phyloP scores from a whole-genome alignment of 345 rosid species.

The Pugionium dolabratum region DNA sequence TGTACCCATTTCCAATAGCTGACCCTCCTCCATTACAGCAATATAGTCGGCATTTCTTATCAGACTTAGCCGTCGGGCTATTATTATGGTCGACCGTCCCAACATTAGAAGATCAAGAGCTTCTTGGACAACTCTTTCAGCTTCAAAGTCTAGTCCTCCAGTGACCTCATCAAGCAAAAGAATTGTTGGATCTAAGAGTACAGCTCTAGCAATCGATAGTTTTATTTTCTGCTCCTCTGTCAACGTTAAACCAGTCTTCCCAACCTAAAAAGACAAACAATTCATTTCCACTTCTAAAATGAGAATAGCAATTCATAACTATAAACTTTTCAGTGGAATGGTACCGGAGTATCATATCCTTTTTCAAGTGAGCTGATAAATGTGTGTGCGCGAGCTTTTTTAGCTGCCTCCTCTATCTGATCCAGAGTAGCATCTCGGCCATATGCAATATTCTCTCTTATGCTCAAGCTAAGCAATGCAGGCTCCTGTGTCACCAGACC shows the following conservation, averaged over 20 bases:
- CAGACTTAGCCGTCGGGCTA: conserved; percentile 90
- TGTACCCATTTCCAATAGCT: conserved; percentile 96
- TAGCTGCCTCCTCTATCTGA: conserved; percentile 95
- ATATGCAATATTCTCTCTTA: conserved; percentile 86
- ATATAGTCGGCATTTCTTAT: conserved; percentile 94
- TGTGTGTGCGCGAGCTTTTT: conserved; percentile 90
- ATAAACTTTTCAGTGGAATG: background rate
- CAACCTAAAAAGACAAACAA: conserved; percentile 55
- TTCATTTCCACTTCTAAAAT: conserved; percentile 15
- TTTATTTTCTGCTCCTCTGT: conserved; percentile 91
- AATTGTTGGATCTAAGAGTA: conserved; percentile 78
- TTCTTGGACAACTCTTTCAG: conserved; percentile 88
- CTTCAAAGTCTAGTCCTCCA: conserved; percentile 94
- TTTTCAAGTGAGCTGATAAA: conserved; percentile 83
- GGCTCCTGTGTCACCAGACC: conserved; percentile 99
- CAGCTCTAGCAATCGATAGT: conserved; percentile 94
- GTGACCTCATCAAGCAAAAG: conserved; percentile 98
- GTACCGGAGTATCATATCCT: conserved; percentile 93
- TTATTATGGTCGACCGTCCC: conserved; percentile 95
- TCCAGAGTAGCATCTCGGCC: conserved; percentile 77
- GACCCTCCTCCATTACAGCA: conserved; percentile 98
- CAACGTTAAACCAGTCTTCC: conserved; percentile 79
- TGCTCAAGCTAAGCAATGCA: conserved; percentile 82
- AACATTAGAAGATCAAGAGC: conserved; percentile 91
- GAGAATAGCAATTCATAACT: conserved; percentile 2